Conservation (phyloP, 148 eudicot genomes). For the Vaccinium darrowii region DNA sequence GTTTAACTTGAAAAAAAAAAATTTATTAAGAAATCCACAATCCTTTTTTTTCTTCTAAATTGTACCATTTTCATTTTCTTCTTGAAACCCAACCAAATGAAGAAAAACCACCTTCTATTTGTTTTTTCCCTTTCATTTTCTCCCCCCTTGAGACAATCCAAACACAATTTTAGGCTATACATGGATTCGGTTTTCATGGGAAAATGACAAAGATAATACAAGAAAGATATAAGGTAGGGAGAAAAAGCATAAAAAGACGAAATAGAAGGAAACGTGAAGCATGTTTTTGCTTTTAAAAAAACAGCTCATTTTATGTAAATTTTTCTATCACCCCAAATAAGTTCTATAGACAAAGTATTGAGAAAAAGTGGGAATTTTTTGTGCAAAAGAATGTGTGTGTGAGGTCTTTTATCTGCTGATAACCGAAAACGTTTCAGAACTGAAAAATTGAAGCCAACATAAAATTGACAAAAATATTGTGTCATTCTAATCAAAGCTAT, state of each 20-base stretch:
- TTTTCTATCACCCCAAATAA: not conserved
- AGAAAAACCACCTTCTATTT: not conserved
- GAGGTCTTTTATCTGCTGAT: not conserved
- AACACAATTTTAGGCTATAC: not conserved
- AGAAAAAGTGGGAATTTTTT: constrained; percentile 7
- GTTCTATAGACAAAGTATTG: not conserved
- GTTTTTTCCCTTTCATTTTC: not conserved
- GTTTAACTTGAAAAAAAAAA: too few relatives aligned
- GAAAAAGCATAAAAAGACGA: not conserved
- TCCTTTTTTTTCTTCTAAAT: too few relatives aligned
- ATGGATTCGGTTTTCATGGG: not conserved
- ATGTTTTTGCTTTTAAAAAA: not conserved
- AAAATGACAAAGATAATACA: not conserved
- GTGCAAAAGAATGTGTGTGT: constrained; percentile 2
- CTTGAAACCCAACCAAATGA: not conserved
- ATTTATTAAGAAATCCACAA: too few relatives aligned
- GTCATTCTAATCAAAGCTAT: not conserved
- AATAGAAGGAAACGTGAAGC: not conserved
- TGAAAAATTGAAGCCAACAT: not conserved
- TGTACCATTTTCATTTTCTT: too few relatives aligned
- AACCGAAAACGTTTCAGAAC: not conserved
- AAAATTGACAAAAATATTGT: not conserved
- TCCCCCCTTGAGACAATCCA: not conserved
- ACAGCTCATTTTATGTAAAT: not conserved
- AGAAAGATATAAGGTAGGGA: not conserved